Base-by-base conservation (phyloP, 1,139 yeast genomes). In the Saccharomyces hybrid region DNA sequence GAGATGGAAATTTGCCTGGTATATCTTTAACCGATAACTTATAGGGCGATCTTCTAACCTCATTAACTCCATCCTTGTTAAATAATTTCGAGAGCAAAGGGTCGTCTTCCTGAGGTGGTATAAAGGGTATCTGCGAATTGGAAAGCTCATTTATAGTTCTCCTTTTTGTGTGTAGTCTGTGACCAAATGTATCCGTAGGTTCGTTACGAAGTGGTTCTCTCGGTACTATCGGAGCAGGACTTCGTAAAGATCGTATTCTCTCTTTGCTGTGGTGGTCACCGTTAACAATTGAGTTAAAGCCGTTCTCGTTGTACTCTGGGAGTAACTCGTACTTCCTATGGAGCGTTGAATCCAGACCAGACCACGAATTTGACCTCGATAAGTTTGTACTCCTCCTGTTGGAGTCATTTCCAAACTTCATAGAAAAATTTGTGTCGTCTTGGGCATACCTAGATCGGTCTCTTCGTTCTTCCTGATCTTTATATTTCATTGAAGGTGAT, bases 401-500 rank as follows among this genome's bases (percentile, higher is more conserved):
- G 19, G 27, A 31, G 14, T 19, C 13, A 5, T 46, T 51, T 46
- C 27, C 54, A 7, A 48, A 46, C 11, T 51, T 54, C 38, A n/a
- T 26, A 13, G 28, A 34, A 48, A 60, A 60, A 51, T 60, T 63
- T 11, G 68, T 60, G 50, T 65, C 68, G 50, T 62, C 68, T 53
- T 63, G 66, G 3, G 67, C 56, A 46, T 58, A 59, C 47, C 53
- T 23, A 41, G 31, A 32, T 25, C 29, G 49, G 8, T 26, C 32
- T 23, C 49, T 28, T 29, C 41, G 41, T 47, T 14, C 26, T 31
- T 16, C 23, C 14, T 27, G 47, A 25, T 59, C 60, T 48, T 54
- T 60, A 52, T 63, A 67, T 51, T 65, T 66, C 51, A 59, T 57
- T 2, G 67, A 63, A 19, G 70, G 70, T 3, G 69, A 63, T 16